A percentile compares a stretch with the other conserved stretches of the same genome.
Evolutionary conservation across 148 eudicot species (phyloP).

Genomic region (Polygonum aviculare): DNA sequence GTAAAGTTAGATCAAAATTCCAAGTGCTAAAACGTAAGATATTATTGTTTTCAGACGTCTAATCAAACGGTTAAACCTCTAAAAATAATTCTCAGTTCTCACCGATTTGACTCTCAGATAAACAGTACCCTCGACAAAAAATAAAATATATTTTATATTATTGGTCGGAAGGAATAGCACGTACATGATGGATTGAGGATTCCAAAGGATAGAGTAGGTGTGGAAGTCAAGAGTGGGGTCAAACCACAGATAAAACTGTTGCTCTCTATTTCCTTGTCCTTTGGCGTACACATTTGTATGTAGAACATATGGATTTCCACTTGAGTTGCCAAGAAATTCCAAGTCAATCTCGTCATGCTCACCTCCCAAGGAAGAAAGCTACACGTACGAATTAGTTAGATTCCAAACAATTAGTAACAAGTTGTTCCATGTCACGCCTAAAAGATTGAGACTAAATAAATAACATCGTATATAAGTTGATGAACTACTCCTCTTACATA

Average conservation of each 20-base stretch:
- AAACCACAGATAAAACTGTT: conserved; percentile 25
- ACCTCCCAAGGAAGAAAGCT: conserved; percentile 23
- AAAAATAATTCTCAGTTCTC: too few species aligned
- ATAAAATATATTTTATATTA: too few species aligned
- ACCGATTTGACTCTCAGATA: too few species aligned
- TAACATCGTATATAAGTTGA: not conserved
- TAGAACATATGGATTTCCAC: conserved; percentile 18
- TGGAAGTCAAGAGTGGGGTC: conserved; percentile 22
- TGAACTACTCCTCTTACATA: not conserved
- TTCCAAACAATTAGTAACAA: not conserved
- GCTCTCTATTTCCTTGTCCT: conserved; percentile 26
- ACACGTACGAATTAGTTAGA: not conserved
- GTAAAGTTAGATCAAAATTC: too few species aligned
- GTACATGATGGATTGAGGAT: conserved; percentile 19
- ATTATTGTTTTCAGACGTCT: too few species aligned
- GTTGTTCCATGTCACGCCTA: too few species aligned
- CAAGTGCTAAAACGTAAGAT: too few species aligned
- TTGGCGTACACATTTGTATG: conserved; percentile 21
- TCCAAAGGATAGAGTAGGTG: conserved; percentile 24
- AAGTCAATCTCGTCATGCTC: conserved; percentile 26
- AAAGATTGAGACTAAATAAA: too few species aligned
- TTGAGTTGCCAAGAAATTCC: conserved; percentile 22
- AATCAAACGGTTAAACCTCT: too few species aligned
- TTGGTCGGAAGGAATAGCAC: not conserved
- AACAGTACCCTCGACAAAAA: too few species aligned